These are phyloP conservation scores for Fusarium concolor DNA, from an alignment of 2,329 filamentous ascomycete genomes.

Conservation along the genomic window DNA sequence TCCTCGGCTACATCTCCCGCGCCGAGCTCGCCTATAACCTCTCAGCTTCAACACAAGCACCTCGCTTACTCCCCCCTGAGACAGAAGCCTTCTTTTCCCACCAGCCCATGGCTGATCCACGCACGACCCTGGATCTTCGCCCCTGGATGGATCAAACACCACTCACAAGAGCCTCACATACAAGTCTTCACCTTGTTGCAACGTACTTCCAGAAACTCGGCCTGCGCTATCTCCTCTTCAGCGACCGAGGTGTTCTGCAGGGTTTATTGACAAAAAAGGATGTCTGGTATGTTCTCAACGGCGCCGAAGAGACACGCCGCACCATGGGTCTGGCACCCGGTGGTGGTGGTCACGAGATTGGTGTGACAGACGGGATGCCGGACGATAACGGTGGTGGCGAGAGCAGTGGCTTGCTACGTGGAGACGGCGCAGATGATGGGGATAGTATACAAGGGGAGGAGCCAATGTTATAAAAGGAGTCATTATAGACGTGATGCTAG, in stretches of 20 bases:
- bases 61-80: conserved; percentile 72
- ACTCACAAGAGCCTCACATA: conserved; percentile 83
- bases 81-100: conserved; percentile 88
- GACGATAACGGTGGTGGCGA: conserved; percentile 55
- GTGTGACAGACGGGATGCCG: conserved; percentile 48
- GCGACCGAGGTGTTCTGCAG: conserved; percentile 81
- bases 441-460: conserved; percentile 46
- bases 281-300: conserved; percentile 92
- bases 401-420: conserved; percentile 56
- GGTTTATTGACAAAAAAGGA: conserved; percentile 97
- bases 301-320: conserved; percentile 71
- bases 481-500: conserved; percentile 1
- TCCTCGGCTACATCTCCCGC: conserved; percentile 94
- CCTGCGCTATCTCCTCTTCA: conserved; percentile 88
- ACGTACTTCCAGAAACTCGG: conserved; percentile 96
- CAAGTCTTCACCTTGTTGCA: conserved; percentile 84
- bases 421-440: conserved; percentile 51
- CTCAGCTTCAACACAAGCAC: conserved; percentile 64
- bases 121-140: conserved; percentile 83
- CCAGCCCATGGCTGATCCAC: conserved; percentile 82
- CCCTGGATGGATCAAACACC: conserved; percentile 99
- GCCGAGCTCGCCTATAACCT: conserved; percentile 87
- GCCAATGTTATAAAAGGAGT: conserved; percentile 42
- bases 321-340: conserved; percentile 47
- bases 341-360: conserved; percentile 45